Conservation (phyloP, 176 grass and related monocot genomes). For the sorghum (Sorghum bicolor) region DNA sequence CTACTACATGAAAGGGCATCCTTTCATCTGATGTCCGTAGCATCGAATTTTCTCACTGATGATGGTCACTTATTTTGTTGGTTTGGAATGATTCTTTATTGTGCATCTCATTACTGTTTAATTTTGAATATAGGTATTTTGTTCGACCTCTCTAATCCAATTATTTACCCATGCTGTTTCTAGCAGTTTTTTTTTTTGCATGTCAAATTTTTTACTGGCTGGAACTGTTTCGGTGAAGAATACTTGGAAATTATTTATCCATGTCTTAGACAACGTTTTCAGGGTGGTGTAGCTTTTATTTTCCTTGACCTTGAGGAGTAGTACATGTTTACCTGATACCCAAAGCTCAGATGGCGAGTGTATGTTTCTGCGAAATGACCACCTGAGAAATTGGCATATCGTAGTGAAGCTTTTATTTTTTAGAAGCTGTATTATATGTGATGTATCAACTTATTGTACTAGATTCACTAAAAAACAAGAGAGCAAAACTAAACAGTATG, state of each 20-base stretch:
- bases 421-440: not conserved
- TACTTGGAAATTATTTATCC: not conserved
- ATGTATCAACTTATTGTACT: not conserved
- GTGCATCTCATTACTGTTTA: not conserved
- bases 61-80: not conserved
- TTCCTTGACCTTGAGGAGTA: not conserved
- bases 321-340: not conserved
- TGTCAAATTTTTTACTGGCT: not conserved
- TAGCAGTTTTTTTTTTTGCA: not conserved
- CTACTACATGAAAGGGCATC: not conserved
- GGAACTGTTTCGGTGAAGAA: not conserved
- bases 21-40: not conserved
- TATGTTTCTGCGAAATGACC: not conserved
- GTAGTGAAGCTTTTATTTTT: not conserved
- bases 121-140: not conserved
- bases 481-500: not conserved
- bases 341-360: not conserved
- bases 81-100: not conserved
- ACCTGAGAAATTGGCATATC: not conserved
- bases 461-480: not conserved
- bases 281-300: not conserved
- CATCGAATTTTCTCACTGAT: not conserved
- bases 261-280: not conserved
- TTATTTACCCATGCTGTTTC: not conserved
- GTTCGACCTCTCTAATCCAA: not conserved